Evolutionary conservation across 2,329 filamentous ascomycete species (phyloP), one percentile per base, ranked within the genome.

Genomic region (Colletotrichum gigasporum): DNA sequence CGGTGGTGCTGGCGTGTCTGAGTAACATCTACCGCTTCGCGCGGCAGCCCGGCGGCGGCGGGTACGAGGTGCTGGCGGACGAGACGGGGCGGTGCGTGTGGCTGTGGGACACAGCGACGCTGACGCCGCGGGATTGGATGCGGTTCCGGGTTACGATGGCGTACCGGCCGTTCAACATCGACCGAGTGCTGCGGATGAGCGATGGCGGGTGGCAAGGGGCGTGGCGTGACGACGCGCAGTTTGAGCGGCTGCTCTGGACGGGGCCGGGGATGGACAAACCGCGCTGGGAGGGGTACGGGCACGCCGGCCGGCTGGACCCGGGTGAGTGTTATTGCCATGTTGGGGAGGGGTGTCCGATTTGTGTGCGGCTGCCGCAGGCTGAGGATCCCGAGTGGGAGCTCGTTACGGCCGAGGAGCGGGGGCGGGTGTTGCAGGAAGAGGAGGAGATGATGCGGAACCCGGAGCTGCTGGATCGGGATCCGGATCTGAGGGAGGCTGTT

Each of bases 231-330:
- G 37, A 34, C 32, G 22, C 45, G 16, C 44, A 45, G 16, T 58
- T 26, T 1, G 30, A 52, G 32, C 47, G 54, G 24, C 30, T 26
- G 32, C 6, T 52, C 44, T 63, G 54, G 54, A 59, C 54, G 37
- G 60, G 60, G 10, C 44, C 28, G 22, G n/a, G 14, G n/a, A 44
- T 34, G 45, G 32, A 16, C 6, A 30, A 8, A 2, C 8, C 34
- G 22, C 45, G 55, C 16, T 59, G 54, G 60, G 60, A 63, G 22
- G 54, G 60, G 12, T 63, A 52, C 39, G 5, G 41, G 5, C 39
- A 48, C 12, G 18, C 32, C 26, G 47, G 47, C 2, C 26, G 55
- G 8, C 9, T 39, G 48, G 48, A 61, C 9, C 54, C 45, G 41
- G 14, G 54, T 4, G 55, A 48, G 41, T 61, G 61, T 14, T 64